Percentiles rank a stretch among this genome's conserved stretches.
These are phyloP conservation scores for Magnusiomyces sp. DNA, from an alignment of 1,139 yeast species.

Conservation along the genomic window DNA sequence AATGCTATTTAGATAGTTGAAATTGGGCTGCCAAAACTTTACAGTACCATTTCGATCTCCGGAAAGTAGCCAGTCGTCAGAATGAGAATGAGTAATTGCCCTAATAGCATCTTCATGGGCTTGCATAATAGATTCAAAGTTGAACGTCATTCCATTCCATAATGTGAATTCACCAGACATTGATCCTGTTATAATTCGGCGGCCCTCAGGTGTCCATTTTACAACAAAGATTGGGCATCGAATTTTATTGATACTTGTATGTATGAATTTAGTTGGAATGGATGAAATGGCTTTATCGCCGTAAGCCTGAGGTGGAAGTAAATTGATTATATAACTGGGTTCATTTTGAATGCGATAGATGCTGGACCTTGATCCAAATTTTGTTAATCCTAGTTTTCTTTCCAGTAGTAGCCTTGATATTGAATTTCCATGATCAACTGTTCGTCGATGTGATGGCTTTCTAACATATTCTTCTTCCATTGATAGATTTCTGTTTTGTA, in stretches of 20 bases:
- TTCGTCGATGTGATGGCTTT: conserved; percentile 61
- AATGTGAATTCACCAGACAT: conserved; percentile 93
- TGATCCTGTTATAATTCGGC: conserved; percentile 81
- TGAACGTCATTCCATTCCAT: conserved; percentile 95
- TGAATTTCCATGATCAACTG: conserved; percentile 82
- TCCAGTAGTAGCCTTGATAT: conserved; percentile 65
- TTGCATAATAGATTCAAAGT: conserved; percentile 95
- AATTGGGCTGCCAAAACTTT: conserved; percentile 97
- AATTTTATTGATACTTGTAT: conserved; percentile 82
- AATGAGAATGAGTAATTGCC: conserved; percentile 72
- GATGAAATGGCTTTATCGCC: conserved; percentile 40
- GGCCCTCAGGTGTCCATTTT: conserved; percentile 95
- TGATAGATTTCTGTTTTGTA: no score
- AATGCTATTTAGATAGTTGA: conserved; percentile 79
- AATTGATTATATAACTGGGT: conserved; percentile 60
- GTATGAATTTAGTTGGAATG: conserved; percentile 67
- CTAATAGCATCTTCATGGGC: conserved; percentile 92
- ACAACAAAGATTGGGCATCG: conserved; percentile 87
- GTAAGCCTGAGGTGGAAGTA: conserved; percentile 66
- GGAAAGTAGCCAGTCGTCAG: conserved; percentile 88
- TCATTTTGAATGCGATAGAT: conserved; percentile 54
- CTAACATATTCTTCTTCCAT: conserved; percentile 20
- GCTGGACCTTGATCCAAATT: conserved; percentile 27
- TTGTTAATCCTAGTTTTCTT: conserved; percentile 37
- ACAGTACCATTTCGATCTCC: conserved; percentile 90